Evolutionary conservation across 352 stramenopile genomes (phyloP).

Genomic region (Peronospora belbahrii): DNA sequence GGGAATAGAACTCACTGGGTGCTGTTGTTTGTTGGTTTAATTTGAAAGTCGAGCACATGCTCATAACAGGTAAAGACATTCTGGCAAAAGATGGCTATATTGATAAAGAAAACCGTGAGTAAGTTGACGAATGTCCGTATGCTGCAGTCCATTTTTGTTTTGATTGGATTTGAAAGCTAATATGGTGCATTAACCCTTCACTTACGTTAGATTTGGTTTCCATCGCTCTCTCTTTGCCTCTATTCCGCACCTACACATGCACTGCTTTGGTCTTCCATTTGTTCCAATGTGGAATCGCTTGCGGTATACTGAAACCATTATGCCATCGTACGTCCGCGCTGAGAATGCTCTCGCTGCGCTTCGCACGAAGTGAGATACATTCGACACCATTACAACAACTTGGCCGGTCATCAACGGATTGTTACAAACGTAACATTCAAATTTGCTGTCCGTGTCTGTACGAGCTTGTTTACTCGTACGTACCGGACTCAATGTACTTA

Average conservation of each 20-base stretch:
- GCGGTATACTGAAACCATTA: conserved; percentile 39
- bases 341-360: conserved; percentile 34
- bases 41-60: conserved; percentile 47
- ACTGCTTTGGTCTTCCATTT: conserved; percentile 64
- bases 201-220: conserved; percentile 48
- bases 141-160: background rate
- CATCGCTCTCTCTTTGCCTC: conserved; percentile 64
- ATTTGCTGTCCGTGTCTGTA: background rate
- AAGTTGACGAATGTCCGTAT: too few relatives aligned
- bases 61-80: conserved; percentile 41
- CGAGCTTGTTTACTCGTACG: conserved; percentile 32
- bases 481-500: conserved; percentile 82
- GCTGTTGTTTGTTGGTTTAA: background rate
- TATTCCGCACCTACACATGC: conserved; percentile 63
- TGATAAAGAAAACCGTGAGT: conserved; percentile 27
- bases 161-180: background rate
- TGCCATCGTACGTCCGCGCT: conserved; percentile 46
- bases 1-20: too few relatives aligned
- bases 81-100: conserved; percentile 38
- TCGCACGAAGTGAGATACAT: conserved; percentile 12
- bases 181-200: background rate
- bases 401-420: conserved; percentile 9
- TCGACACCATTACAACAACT: conserved; percentile 9
- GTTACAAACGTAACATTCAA: conserved; percentile 22
- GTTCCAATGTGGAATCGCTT: conserved; percentile 52